These are phyloP conservation scores for Ploettnerulaceae sp. DNA, from an alignment of 2,329 filamentous ascomycete genomes.

Conservation along the genomic window DNA sequence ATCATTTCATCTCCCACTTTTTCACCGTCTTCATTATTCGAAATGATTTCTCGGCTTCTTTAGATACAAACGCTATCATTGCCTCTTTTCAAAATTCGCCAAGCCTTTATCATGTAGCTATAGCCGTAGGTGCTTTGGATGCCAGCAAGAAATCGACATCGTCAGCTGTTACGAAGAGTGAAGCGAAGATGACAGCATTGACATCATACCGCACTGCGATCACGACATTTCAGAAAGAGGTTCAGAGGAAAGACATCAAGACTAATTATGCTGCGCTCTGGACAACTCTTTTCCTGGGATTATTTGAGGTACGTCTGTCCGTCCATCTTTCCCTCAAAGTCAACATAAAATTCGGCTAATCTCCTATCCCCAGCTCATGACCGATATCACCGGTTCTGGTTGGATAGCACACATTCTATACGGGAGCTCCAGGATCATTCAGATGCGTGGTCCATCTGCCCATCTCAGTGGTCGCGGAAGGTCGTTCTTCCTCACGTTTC, in stretches of 20 bases:
- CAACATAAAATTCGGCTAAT: not conserved
- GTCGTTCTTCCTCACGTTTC: conserved; percentile 23
- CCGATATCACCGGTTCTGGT: conserved; percentile 21
- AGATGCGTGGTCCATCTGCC: conserved; percentile 20
- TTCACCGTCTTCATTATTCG: conserved; percentile 19
- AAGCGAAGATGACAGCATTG: conserved; percentile 13
- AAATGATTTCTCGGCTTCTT: conserved; percentile 18
- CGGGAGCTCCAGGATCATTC: conserved; percentile 25
- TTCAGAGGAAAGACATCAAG: conserved; percentile 3
- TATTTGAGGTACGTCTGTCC: conserved; percentile 23
- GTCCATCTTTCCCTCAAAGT: not conserved
- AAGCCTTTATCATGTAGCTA: conserved; percentile 19
- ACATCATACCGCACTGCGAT: conserved; percentile 19
- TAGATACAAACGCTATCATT: conserved; percentile 14
- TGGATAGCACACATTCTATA: conserved; percentile 27
- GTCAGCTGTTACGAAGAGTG: not conserved
- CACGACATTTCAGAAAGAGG: conserved; percentile 9
- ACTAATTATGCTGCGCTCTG: conserved; percentile 20
- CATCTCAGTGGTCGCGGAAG: conserved; percentile 15
- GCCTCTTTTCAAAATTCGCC: conserved; percentile 15
- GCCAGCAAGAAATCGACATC: conserved; percentile 7
- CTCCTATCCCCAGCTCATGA: conserved; percentile 21
- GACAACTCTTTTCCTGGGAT: conserved; percentile 25
- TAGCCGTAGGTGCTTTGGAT: conserved; percentile 22
- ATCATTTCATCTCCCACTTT: conserved; percentile 14